Evolutionary conservation across 2,329 filamentous ascomycete species (phyloP).

Genomic region (Aureobasidium namibiae): DNA sequence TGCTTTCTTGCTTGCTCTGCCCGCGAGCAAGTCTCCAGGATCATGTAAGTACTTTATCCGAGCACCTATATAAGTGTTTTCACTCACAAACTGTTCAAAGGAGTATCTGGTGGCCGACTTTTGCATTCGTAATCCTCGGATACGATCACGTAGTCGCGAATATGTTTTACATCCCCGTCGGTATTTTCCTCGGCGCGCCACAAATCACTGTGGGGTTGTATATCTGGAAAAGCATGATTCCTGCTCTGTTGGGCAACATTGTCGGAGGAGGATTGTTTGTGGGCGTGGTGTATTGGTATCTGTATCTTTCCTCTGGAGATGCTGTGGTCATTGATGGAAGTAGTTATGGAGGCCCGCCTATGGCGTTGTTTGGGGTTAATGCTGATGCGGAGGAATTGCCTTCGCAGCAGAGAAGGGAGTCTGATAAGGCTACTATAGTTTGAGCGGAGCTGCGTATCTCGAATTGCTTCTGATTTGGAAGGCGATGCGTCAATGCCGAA

Average conservation of each 20-base stretch:
- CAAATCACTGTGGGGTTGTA: slow-evolving; percentile 42
- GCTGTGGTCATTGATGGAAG: slow-evolving; percentile 8
- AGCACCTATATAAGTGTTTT: too few relatives aligned
- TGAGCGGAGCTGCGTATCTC: background rate
- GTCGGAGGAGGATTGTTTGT: slow-evolving; percentile 46
- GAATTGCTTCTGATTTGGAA: too few relatives aligned
- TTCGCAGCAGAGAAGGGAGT: background rate
- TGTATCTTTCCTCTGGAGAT: slow-evolving; percentile 20
- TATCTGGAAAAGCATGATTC: slow-evolving; percentile 51
- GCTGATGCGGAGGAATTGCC: background rate
- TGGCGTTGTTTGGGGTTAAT: background rate
- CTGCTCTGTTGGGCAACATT: slow-evolving; percentile 45
- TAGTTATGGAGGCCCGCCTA: background rate
- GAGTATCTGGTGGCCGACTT: slow-evolving; percentile 50
- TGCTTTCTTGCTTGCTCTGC: slow-evolving; percentile 42
- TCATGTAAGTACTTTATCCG: too few relatives aligned
- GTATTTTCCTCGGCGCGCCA: slow-evolving; percentile 41
- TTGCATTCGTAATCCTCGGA: slow-evolving; percentile 40
- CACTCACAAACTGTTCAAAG: too few relatives aligned
- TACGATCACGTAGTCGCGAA: slow-evolving; percentile 52
- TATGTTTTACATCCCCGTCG: slow-evolving; percentile 40
- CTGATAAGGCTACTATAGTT: background rate
- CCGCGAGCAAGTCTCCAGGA: slow-evolving; percentile 45
- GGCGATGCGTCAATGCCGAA: too few relatives aligned
- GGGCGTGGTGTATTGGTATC: slow-evolving; percentile 43